Base-by-base conservation (phyloP, 257 asterid species). In the Penstemon barbatus region DNA sequence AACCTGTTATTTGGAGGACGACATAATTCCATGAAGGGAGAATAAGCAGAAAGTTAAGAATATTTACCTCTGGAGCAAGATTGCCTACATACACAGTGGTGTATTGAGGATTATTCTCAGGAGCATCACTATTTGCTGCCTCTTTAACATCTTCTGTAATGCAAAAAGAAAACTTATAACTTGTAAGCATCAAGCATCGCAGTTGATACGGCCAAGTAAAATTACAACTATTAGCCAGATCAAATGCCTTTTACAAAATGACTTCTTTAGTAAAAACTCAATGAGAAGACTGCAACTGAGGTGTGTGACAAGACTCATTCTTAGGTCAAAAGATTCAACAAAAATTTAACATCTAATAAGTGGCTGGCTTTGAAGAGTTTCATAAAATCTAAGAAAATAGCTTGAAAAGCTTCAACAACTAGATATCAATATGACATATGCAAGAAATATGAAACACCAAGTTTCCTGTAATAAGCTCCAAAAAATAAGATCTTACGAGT, bases 31-130 rank as follows among this genome's bases (percentile, higher is more conserved):
- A 41, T 33, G 46, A 62, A 69, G 76, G 57, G 37, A 63, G 44
- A 70, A 51, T 2, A 42, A 72, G 67, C 49, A 54, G 36, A 67
- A 52, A 74, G 8, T 66, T 54, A 45, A 42, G 54, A 18, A 38
- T 13, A 70, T 65, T 76, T 80, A 74, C 97, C 88, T 90, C 96
- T 41, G 90, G 87, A 74, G 93, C 88, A 71, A 90, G 89, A 84
- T 90, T 90, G 60, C 97, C 97, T 8, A 85, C 93, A 64, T 90
- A 90, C 63, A 90, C 93, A 7, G 93, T 90, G 45, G 97, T 89
- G 80, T 63, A 90, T 55, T 79, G 95, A 60, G 91, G 93, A 68
- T 87, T 90, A 57, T 87, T 86, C 80, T 88, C 92, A 43, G 97
- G 96, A 76, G 89, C 92, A 75, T 88, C 96, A 82, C 62, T 73